Conservation (phyloP, 208 protist species). For the Angomonas deanei region DNA sequence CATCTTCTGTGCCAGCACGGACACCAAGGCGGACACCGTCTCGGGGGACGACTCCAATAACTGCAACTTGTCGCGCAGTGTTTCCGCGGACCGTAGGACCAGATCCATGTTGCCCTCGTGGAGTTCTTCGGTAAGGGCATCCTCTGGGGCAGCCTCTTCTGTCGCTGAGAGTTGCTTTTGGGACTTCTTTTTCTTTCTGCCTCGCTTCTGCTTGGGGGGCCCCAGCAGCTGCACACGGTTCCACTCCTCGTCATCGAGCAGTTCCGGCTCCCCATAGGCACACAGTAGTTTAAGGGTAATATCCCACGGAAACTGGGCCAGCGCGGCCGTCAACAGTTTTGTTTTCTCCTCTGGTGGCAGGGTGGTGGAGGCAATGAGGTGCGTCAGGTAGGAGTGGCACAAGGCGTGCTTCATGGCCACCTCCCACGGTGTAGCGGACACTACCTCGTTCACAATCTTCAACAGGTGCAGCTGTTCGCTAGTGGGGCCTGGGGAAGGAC, state of each 20-base stretch:
- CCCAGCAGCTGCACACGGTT: constrained; percentile 7
- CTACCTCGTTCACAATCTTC: constrained; percentile 53
- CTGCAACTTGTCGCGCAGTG: constrained; percentile 28
- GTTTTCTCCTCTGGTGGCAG: constrained; percentile 42
- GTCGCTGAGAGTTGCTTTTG: too few species aligned
- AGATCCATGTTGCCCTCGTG: not conserved
- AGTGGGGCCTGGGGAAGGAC: constrained; percentile 5
- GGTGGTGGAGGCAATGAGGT: constrained; percentile 73
- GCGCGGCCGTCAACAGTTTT: constrained; percentile 25
- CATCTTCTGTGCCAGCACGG: constrained; percentile 54
- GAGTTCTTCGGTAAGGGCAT: not conserved
- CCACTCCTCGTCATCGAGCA: constrained; percentile 35
- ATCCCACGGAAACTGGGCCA: constrained; percentile 46
- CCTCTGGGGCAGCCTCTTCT: not conserved
- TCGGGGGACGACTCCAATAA: constrained; percentile 29
- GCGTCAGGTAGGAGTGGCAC: constrained; percentile 67
- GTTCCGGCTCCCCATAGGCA: constrained; percentile 34
- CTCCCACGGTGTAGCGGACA: constrained; percentile 34
- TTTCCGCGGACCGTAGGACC: not conserved
- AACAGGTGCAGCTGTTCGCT: constrained; percentile 49
- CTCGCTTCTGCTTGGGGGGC: not conserved
- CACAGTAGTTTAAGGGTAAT: constrained; percentile 38
- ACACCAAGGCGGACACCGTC: constrained; percentile 48
- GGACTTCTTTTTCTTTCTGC: constrained; percentile 1
- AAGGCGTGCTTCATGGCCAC: constrained; percentile 46